Base-by-base conservation (phyloP, 164 flowering plant genomes). In the Tetracentron sinense region DNA sequence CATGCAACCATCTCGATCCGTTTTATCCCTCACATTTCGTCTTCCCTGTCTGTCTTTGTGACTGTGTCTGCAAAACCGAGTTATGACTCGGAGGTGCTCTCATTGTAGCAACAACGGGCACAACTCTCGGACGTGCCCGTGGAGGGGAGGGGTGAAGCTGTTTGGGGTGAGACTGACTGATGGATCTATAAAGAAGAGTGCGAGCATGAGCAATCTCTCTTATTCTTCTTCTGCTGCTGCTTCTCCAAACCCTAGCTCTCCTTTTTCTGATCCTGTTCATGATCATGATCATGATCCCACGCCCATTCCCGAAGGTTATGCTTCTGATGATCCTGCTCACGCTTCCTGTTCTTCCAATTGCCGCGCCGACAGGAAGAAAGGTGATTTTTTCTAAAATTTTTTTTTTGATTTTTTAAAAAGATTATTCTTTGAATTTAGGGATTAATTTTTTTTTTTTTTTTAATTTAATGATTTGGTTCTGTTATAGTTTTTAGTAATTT, bases 11-110 rank as follows among this genome's bases (percentile, higher is more conserved):
- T n/a, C n/a, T n/a, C n/a, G n/a, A n/a, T n/a, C n/a, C n/a, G n/a
- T n/a, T n/a, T n/a, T n/a, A n/a, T n/a, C n/a, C n/a, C n/a, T n/a
- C n/a, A n/a, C n/a, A n/a, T n/a, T n/a, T n/a, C n/a, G n/a, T n/a
- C n/a, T n/a, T n/a, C n/a, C n/a, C n/a, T n/a, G n/a, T n/a, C n/a
- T n/a, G n/a, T n/a, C n/a, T n/a, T n/a, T n/a, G n/a, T n/a, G n/a
- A n/a, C n/a, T n/a, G n/a, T n/a, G n/a, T n/a, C n/a, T n/a, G n/a
- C n/a, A n/a, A n/a, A n/a, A n/a, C n/a, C n/a, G n/a, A n/a, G n/a
- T n/a, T n/a, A 82, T 82, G 86, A 79, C 86, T 63, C 86, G 89
- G 66, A 81, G 86, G 49, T 85, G 91, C 74, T 85, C 88, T 46
- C 86, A 82, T 77, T 85, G 90, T 76, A 83, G 81, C 76, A 68